Percentiles rank a stretch among this genome's conserved stretches.
Conservation (phyloP, 1,284 basidiomycete genomes). For the Ustilago lituana region DNA sequence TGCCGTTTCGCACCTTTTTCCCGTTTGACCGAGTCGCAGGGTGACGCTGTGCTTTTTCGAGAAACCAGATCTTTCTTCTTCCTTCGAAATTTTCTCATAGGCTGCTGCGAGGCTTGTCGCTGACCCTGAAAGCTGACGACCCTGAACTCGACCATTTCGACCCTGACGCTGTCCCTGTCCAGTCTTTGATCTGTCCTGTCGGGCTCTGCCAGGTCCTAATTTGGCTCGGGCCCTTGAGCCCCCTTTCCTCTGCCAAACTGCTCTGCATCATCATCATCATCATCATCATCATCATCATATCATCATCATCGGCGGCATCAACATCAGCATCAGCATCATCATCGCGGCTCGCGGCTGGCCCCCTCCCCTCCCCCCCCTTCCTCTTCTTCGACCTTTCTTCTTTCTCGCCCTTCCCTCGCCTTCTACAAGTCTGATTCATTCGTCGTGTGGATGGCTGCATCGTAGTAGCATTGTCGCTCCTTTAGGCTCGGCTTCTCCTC, state of each 20-base stretch:
- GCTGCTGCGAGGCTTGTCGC: too few relatives aligned
- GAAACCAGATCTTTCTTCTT: too few relatives aligned
- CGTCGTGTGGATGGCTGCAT: constrained; percentile 19
- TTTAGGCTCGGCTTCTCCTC: neutral
- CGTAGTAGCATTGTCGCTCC: constrained; percentile 19
- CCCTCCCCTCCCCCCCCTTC: neutral
- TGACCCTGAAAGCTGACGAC: too few relatives aligned
- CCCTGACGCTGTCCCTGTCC: too few relatives aligned
- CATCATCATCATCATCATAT: neutral
- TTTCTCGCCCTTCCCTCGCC: neutral
- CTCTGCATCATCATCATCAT: neutral
- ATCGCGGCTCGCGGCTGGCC: neutral
- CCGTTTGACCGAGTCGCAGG: neutral
- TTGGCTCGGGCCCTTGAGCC: neutral
- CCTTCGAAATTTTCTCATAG: too few relatives aligned
- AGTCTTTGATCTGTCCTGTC: too few relatives aligned
- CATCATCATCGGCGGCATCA: constrained; percentile 1
- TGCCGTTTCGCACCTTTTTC: constrained; percentile 7
- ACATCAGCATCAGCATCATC: neutral
- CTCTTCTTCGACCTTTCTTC: neutral
- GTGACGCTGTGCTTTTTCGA: constrained; percentile 3
- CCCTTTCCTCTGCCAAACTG: too few relatives aligned
- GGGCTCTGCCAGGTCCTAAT: neutral
- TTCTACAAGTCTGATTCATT: too few relatives aligned
- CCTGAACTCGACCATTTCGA: too few relatives aligned